A percentile compares a stretch with the other conserved stretches of the same genome.
Evolutionary conservation across 257 asterid genomes (phyloP).

Genomic region (Nicotiana otophora): DNA sequence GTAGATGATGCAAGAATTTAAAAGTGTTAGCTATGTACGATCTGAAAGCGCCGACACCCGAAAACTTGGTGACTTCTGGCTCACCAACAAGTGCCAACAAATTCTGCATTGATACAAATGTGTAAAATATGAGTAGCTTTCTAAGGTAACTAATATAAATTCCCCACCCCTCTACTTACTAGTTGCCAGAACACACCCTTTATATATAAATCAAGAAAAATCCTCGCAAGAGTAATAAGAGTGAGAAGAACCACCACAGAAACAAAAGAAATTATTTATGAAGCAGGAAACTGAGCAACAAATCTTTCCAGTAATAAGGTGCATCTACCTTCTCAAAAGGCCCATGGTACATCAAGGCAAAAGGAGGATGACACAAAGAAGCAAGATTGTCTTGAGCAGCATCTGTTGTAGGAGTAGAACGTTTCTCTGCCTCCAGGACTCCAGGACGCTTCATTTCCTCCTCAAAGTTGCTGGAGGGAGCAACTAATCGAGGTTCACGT

Average conservation of each 20-base stretch:
- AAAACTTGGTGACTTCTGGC: not conserved
- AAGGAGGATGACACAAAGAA: constrained; percentile 91
- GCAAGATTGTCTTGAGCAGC: constrained; percentile 83
- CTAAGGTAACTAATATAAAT: no score
- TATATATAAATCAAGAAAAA: no score
- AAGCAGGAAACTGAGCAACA: not conserved
- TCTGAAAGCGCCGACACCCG: not conserved
- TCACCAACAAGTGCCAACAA: not conserved
- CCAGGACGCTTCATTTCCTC: constrained; percentile 93
- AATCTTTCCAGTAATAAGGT: constrained; percentile 1
- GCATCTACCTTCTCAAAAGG: constrained; percentile 75
- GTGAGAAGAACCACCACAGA: no score
- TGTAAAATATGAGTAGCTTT: not conserved
- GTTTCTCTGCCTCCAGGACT: constrained; percentile 65
- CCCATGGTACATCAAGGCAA: constrained; percentile 80
- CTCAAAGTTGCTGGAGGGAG: constrained; percentile 91
- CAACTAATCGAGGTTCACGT: constrained; percentile 60
- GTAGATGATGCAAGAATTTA: not conserved
- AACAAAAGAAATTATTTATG: not conserved
- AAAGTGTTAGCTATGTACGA: not conserved
- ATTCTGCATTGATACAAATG: not conserved
- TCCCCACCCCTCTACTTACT: no score
- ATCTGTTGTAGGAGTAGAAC: constrained; percentile 57
- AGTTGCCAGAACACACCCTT: no score
- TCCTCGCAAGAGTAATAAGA: no score